Evolutionary conservation across 352 stramenopile species (phyloP).

Genomic region (Pythium graminicola): DNA sequence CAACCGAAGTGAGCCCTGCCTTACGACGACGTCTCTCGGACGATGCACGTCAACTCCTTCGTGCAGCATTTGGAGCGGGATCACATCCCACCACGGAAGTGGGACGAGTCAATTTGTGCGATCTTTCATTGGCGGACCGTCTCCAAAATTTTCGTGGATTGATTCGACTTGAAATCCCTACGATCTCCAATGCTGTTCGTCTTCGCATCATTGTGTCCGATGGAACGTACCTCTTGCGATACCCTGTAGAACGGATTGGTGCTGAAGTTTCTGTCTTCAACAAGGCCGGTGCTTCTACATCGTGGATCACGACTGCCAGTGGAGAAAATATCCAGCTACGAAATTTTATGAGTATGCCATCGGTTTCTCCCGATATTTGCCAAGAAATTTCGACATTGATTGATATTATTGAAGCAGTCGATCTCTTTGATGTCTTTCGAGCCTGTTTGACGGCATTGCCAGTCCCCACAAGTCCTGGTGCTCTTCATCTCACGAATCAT

Average conservation of each 20-base stretch:
- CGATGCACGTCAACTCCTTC: conserved; percentile 47
- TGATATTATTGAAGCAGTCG: conserved; percentile 37
- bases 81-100: not conserved
- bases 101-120: conserved; percentile 10
- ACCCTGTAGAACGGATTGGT: conserved; percentile 30
- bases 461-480: conserved; percentile 5
- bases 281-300: conserved; percentile 31
- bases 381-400: conserved; percentile 34
- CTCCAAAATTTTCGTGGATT: conserved; percentile 42
- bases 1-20: conserved; percentile 39
- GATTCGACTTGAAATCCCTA: conserved; percentile 34
- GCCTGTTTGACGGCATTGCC: conserved; percentile 18
- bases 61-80: conserved; percentile 23
- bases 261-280: conserved; percentile 43
- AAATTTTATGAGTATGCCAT: conserved; percentile 19
- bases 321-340: conserved; percentile 35
- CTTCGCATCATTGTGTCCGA: conserved; percentile 32
- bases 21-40: conserved; percentile 51
- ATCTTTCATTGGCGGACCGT: conserved; percentile 30
- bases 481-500: conserved; percentile 14
- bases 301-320: conserved; percentile 40
- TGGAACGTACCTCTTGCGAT: conserved; percentile 37
- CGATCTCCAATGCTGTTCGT: conserved; percentile 11
- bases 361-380: conserved; percentile 9
- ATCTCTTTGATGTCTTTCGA: conserved; percentile 39